phyloP scores from a whole-genome alignment of 163 green algal species.

The Chlorella variabilis region DNA sequence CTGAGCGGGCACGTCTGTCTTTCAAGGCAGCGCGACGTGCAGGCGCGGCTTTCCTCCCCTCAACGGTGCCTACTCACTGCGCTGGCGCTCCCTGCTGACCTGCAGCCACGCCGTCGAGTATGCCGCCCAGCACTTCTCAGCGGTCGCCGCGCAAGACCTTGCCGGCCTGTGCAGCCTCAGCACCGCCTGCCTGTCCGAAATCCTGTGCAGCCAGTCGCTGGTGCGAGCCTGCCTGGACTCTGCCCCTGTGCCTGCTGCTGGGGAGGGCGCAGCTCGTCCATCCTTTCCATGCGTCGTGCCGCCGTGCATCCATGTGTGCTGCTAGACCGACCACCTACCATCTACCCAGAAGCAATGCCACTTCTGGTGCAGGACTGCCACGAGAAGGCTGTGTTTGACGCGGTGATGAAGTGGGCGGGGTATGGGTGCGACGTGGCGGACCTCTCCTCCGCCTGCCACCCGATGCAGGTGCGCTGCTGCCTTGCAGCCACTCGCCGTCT shows the following conservation, averaged over 20 bases:
- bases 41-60: too few relatives aligned
- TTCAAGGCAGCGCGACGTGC: too few relatives aligned
- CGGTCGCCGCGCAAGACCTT: slow-evolving; percentile 9
- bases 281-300: too few relatives aligned
- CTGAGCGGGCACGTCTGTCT: too few relatives aligned
- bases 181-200: slow-evolving; percentile 40
- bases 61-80: too few relatives aligned
- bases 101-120: slow-evolving; percentile 27
- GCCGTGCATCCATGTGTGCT: too few relatives aligned
- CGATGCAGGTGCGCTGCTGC: slow-evolving; percentile 8
- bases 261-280: too few relatives aligned
- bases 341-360: too few relatives aligned
- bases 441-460: slow-evolving; percentile 15
- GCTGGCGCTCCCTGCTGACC: too few relatives aligned
- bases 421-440: slow-evolving; percentile 4
- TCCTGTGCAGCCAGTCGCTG: slow-evolving; percentile 55
- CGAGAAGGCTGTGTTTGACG: slow-evolving; percentile 61
- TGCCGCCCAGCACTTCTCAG: slow-evolving; percentile 6
- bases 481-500: not conserved
- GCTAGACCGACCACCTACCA: too few relatives aligned
- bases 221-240: too few relatives aligned
- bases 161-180: slow-evolving; percentile 40
- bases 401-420: slow-evolving; percentile 43
- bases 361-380: slow-evolving; percentile 54
- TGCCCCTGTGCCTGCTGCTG: too few relatives aligned